These are phyloP conservation scores for Aspergillus versicolor DNA, from an alignment of 2,329 filamentous ascomycete genomes.

Conservation along the genomic window DNA sequence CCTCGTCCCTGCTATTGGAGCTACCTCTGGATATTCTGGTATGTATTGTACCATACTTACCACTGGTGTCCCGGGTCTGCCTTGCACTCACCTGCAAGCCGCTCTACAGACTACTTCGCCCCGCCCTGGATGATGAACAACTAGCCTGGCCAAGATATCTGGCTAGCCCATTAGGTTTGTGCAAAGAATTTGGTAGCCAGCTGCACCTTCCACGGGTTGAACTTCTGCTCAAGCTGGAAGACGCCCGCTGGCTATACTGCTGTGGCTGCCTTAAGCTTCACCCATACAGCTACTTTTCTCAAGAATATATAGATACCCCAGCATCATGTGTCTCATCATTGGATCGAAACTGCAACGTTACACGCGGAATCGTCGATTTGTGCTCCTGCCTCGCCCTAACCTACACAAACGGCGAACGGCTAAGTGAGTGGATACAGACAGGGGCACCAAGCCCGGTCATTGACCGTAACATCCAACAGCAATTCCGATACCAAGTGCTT, in stretches of 20 bases:
- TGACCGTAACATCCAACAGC: too few species aligned
- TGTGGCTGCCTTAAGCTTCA: slow-evolving; percentile 6
- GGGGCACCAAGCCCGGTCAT: too few species aligned
- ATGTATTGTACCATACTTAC: not conserved
- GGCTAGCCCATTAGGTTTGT: too few species aligned
- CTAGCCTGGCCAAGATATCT: slow-evolving; percentile 7
- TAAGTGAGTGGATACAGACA: too few species aligned
- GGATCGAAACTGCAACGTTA: not conserved
- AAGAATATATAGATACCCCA: too few species aligned
- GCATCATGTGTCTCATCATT: too few species aligned
- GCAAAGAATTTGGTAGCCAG: not conserved
- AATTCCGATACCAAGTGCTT: too few species aligned
- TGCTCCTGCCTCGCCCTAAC: too few species aligned
- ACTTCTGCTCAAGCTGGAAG: slow-evolving; percentile 7
- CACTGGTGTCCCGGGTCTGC: not conserved
- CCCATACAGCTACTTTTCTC: too few species aligned
- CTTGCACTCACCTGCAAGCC: slow-evolving; percentile 9
- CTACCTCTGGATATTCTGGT: not conserved
- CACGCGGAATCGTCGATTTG: not conserved
- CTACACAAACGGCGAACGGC: too few species aligned
- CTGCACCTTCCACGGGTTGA: not conserved
- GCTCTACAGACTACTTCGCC: not conserved
- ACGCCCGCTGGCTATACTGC: slow-evolving; percentile 7
- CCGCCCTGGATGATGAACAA: not conserved
- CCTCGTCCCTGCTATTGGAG: not conserved